Base-by-base conservation (phyloP, 257 asterid species). In the Capsicum chinense region DNA sequence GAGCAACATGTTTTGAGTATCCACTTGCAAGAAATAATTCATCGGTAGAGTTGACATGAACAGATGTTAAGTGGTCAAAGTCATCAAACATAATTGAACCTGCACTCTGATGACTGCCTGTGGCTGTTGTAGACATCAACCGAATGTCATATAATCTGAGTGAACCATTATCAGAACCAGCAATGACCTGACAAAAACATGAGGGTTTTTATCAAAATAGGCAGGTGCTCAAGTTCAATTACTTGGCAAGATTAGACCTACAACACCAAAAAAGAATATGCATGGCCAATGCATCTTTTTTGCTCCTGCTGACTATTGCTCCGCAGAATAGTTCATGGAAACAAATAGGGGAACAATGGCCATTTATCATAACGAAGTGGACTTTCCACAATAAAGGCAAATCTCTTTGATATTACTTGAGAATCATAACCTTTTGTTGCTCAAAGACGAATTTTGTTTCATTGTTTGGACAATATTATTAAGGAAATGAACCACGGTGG, bases 1-100 rank as follows among this genome's bases (percentile, higher is more conserved):
- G 87, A 71, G 96, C 95, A 89, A 95, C 98, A 84, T 94, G 86
- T 79, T 87, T 92, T 33, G 99, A 95, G 92, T 93, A 95, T 80
- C 99, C 99, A 84, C 99, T 95, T 37, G 97, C 99, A 90, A 95
- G 92, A 89, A 95, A 94, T 84, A 93, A 90, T 88, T 95, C 99
- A 84, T 95, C 97, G 3, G 95, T 91, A 79, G 99, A 92, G 90
- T 95, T 95, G 89, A 93, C 94, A 86, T 95, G 98, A 85, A 95
- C 98, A 68, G 99, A 95, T 82, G 99, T 95, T 88, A 95, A 86
- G 86, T 93, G 98, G 86, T 95, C 99, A 79, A 95, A 95, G 84
- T 92, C 98, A 83, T 95, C 95, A 89, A 93, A 95, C 88, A 81
- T 82, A 84, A 90, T 90, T 39, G 92, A 87, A 86, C 93, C 90